Base-by-base conservation (phyloP, 2,329 filamentous ascomycete genomes). In the Cercospora berteroae region DNA sequence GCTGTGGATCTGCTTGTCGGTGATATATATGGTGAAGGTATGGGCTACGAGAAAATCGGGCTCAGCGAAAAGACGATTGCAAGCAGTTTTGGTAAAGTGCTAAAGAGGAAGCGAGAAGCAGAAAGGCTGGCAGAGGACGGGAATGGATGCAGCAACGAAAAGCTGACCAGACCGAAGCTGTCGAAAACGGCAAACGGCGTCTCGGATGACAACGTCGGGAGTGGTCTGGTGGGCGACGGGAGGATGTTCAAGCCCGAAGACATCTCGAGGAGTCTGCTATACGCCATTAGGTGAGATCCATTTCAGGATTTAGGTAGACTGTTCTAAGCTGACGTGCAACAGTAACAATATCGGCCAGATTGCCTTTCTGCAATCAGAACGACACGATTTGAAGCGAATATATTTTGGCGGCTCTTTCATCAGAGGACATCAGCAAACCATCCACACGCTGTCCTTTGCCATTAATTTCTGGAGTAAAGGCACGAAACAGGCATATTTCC, bases 301-400 rank as follows among this genome's bases (percentile, higher is more conserved):
- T n/a, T n/a, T n/a, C n/a, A n/a, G n/a, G n/a, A n/a, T n/a, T n/a
- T n/a, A n/a, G n/a, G n/a, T n/a, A n/a, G n/a, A n/a, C n/a, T n/a
- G n/a, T n/a, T n/a, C n/a, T n/a, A n/a, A n/a, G n/a, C n/a, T n/a
- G n/a, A n/a, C n/a, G n/a, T n/a, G n/a, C 31, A 18, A 33, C 73
- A 94, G 91, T 78, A 98, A 98, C 83, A 98, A 98, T 80, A 97
- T 98, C 71, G 95, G 95, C 16, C 95, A 99, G 82, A 96, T 99
- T 74, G 93, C 95, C 52, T 97, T 95, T 79, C 84, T 99, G n/a
- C 95, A 98, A 78, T 95, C 93, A 5, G 94, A 97, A 78, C 95
- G 97, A 77, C 94, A 99, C 81, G 87, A 90, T 56, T 84, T 98
- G 27, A 90, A 92, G 70, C 89, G 94, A 76, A 98, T 99, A 69